These are phyloP conservation scores for Malus sieversii DNA, from an alignment of 306 rosid genomes.

Conservation along the genomic window DNA sequence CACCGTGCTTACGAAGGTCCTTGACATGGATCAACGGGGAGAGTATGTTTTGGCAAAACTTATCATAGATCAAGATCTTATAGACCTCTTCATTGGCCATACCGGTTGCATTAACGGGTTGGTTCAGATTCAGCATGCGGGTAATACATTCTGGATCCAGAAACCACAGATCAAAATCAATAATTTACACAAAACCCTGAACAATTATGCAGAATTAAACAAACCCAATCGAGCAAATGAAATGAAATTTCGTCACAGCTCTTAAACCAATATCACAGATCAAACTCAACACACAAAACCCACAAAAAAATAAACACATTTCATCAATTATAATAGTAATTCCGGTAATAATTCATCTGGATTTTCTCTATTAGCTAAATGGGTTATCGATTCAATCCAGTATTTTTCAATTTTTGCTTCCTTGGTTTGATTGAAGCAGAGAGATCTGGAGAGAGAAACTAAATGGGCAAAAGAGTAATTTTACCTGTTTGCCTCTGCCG, in stretches of 20 bases:
- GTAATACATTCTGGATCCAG: conserved; percentile 66
- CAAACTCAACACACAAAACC: background rate
- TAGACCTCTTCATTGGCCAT: conserved; percentile 85
- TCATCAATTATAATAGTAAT: background rate
- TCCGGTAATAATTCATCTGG: background rate
- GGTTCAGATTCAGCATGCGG: conserved; percentile 93
- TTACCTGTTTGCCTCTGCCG: conserved; percentile 61
- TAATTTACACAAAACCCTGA: background rate
- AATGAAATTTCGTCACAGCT: background rate
- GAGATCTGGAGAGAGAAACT: conserved; percentile 1
- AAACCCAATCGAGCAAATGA: background rate
- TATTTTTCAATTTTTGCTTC: background rate
- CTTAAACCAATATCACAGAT: background rate
- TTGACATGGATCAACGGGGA: conserved; percentile 87
- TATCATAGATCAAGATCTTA: conserved; percentile 85
- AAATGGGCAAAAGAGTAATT: background rate
- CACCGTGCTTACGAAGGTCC: conserved; percentile 94
- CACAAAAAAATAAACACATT: background rate
- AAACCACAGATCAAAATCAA: conserved; percentile 21
- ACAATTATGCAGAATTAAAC: background rate
- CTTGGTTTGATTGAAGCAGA: background rate
- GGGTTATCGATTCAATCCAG: background rate
- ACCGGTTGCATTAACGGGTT: conserved; percentile 58
- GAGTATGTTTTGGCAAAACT: conserved; percentile 74
- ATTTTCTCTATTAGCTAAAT: background rate